Base-by-base conservation (phyloP, 805 yeast species). In the Yarrowia keelungensis region DNA sequence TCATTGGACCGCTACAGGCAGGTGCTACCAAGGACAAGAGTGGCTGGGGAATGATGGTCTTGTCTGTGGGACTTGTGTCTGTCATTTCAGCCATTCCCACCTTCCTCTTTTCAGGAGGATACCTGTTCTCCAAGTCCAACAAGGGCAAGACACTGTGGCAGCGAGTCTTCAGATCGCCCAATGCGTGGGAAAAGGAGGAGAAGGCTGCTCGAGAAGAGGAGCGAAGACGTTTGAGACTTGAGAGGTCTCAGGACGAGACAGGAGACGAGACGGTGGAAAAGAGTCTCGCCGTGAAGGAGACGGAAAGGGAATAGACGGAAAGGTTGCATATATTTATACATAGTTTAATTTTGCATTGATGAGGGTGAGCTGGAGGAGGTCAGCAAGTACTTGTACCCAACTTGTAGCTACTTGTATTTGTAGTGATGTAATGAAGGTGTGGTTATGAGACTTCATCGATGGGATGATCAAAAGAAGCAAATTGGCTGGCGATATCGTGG, bases 1-100 rank as follows among this genome's bases (percentile, higher is more conserved):
- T 77, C n/a, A 68, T 77, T 64, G 79, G 79, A 1, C 79, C 79
- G 11, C 73, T 76, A 10, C 73, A 74, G 43, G 73, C 77, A 9
- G 79, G 79, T 2, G 73, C 73, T 9, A 71, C 73, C 10, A 67
- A 68, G 19, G 69, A 64, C 8, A 38, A 46, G 9, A 47, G 67
- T 35, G 79, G 79, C 22, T 77, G 77, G 75, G 67, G 69, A 15
- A 61, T 69, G 15, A 69, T 71, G 42, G 68, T 71, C 8, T 15
- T 75, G 19, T 69, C 74, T 3, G 54, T 73, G 8, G 77, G 74
- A 9, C 43, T 75, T 1, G 45, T 75, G 12, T 59, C 70, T 15
- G 65, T 67, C 12, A 53, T 71, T 5, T 42, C 70, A 42, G 71
- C 73, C 5, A 11, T 75, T 19, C 76, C 75, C n/a, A 64, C 76